These are phyloP conservation scores for Tricholoma saponaceum DNA, from an alignment of 768 basidiomycete genomes.

Conservation along the genomic window DNA sequence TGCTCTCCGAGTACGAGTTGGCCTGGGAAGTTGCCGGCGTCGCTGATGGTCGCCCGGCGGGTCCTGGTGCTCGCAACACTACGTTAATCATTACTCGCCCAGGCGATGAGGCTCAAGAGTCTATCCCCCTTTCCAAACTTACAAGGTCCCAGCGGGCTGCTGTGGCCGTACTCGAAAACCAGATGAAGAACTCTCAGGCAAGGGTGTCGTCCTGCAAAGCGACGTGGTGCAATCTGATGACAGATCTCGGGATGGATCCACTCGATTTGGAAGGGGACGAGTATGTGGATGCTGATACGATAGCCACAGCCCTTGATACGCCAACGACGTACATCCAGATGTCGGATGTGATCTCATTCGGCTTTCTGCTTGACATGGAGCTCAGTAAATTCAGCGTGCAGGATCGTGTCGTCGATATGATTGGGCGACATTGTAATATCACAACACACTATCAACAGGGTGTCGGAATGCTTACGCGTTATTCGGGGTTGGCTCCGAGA, in stretches of 20 bases:
- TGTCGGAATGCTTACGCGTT: conserved; percentile 8
- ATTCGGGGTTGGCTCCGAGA: conserved; percentile 2
- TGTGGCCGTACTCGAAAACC: background rate
- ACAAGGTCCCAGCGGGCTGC: background rate
- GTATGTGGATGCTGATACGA: conserved; percentile 6
- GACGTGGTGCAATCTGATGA: conserved; percentile 11
- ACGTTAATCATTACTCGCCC: background rate
- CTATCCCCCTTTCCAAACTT: background rate
- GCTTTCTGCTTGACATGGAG: conserved; percentile 7
- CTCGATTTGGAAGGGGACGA: background rate
- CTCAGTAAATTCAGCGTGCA: background rate
- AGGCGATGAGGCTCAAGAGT: background rate
- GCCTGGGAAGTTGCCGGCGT: background rate
- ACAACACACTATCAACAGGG: conserved; percentile 8
- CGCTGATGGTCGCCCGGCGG: background rate
- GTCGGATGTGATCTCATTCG: conserved; percentile 6
- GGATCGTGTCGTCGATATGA: conserved; percentile 4
- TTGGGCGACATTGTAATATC: conserved; percentile 4
- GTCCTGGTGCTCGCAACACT: background rate
- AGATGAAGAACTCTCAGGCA: background rate
- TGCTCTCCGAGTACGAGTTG: background rate
- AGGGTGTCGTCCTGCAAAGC: conserved; percentile 3
- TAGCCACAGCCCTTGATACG: conserved; percentile 2
- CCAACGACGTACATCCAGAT: conserved; percentile 3
- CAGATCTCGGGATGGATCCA: conserved; percentile 4